Percentiles rank a stretch among this genome's conserved stretches.
Conservation (phyloP, 495 filamentous ascomycete species). For the Amorphotheca resinae region DNA sequence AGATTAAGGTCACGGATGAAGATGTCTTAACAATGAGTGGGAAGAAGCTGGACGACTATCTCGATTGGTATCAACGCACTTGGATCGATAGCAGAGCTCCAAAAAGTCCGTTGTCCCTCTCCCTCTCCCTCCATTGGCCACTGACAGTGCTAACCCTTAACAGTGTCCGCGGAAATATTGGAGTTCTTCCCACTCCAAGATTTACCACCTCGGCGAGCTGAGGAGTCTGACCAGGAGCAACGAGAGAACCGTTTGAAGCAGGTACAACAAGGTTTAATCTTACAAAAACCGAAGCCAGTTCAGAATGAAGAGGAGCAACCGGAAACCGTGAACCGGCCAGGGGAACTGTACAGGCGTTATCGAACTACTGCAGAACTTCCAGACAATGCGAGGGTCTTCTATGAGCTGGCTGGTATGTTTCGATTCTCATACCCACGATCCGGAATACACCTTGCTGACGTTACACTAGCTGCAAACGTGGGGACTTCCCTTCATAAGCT, state of each 20-base stretch:
- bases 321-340: conserved; percentile 30
- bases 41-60: conserved; percentile 62
- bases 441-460: neutral
- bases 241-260: conserved; percentile 13
- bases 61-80: conserved; percentile 79
- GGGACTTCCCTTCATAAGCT: conserved; percentile 16
- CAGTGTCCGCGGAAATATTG: conserved; percentile 27
- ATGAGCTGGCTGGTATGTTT: conserved; percentile 37
- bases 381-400: conserved; percentile 39
- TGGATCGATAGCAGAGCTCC: conserved; percentile 44
- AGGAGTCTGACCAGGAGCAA: conserved; percentile 5
- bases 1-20: conserved; percentile 41
- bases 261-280: conserved; percentile 10
- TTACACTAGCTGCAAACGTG: conserved; percentile 10
- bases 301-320: conserved; percentile 15
- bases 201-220: conserved; percentile 4
- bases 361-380: conserved; percentile 43
- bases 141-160: neutral
- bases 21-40: conserved; percentile 59
- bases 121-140: neutral
- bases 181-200: conserved; percentile 32
- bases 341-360: conserved; percentile 45
- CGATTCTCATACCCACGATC: neutral
- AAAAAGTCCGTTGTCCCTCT: conserved; percentile 29
- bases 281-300: conserved; percentile 12